Conservation (phyloP, 2,329 filamentous ascomycete species). For the Diaporthe citriasiana region DNA sequence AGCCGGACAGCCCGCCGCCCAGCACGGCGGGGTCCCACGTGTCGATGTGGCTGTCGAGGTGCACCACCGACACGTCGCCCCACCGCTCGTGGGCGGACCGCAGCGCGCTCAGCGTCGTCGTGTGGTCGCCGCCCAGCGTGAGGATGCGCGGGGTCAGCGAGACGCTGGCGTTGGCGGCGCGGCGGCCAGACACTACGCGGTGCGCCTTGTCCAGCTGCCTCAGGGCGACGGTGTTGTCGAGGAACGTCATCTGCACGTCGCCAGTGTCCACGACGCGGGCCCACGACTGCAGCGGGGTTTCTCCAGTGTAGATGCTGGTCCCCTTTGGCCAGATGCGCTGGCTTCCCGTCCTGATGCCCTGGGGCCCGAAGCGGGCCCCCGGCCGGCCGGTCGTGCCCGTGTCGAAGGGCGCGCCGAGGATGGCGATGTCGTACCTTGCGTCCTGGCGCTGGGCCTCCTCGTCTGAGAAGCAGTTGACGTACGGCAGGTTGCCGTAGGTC, state of each 20-base stretch:
- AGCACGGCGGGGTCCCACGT: constrained; percentile 78
- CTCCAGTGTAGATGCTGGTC: constrained; percentile 38
- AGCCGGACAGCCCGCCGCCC: constrained; percentile 70
- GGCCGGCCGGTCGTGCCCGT: constrained; percentile 49
- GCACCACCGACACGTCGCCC: constrained; percentile 73
- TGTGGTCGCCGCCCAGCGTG: constrained; percentile 76
- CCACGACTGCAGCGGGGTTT: constrained; percentile 36
- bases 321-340: constrained; percentile 38
- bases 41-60: constrained; percentile 77
- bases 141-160: constrained; percentile 66
- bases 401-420: constrained; percentile 66
- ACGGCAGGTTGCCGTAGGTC: constrained; percentile 73
- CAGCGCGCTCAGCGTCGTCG: constrained; percentile 73
- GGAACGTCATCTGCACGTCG: constrained; percentile 81
- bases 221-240: constrained; percentile 82
- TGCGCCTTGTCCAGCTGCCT: constrained; percentile 81
- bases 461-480: constrained; percentile 72
- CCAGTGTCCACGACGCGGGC: constrained; percentile 78
- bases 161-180: constrained; percentile 58
- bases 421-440: constrained; percentile 68
- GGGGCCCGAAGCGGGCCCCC: constrained; percentile 39
- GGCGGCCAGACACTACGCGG: constrained; percentile 54
- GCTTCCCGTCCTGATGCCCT: constrained; percentile 41
- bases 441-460: constrained; percentile 59
- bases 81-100: constrained; percentile 70